Conservation (phyloP, 192 early-diverging fungal species). For the Umbelopsis ramanniana region DNA sequence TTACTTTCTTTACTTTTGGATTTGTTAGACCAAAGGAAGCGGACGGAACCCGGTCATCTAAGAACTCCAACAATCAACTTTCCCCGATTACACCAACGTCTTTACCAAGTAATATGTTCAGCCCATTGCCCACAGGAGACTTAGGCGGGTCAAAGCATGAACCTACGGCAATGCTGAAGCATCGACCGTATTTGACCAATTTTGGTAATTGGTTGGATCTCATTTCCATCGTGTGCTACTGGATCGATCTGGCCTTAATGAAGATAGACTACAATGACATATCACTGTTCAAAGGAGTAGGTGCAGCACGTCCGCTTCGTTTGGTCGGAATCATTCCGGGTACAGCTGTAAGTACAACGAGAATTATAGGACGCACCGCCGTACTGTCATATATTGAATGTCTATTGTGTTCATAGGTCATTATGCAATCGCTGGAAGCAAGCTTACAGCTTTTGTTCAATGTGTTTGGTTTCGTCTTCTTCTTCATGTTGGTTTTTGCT, state of each 20-base stretch:
- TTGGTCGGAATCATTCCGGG: slow-evolving; percentile 48
- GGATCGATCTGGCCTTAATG: slow-evolving; percentile 58
- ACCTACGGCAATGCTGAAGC: slow-evolving; percentile 2
- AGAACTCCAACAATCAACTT: background rate
- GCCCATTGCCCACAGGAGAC: background rate
- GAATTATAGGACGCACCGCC: no score
- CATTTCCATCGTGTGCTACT: slow-evolving; percentile 51
- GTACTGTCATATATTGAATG: background rate
- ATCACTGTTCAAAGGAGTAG: slow-evolving; percentile 55
- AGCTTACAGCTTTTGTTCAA: slow-evolving; percentile 43
- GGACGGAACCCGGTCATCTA: background rate
- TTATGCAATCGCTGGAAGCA: slow-evolving; percentile 37
- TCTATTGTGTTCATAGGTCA: slow-evolving; percentile 25
- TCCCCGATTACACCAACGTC: slow-evolving; percentile 3
- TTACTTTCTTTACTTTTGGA: background rate
- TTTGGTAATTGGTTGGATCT: slow-evolving; percentile 54
- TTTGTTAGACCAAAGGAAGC: background rate
- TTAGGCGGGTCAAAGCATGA: background rate
- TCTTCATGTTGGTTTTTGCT: slow-evolving; percentile 45
- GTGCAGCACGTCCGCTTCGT: slow-evolving; percentile 51
- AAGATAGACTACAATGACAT: slow-evolving; percentile 37
- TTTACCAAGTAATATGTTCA: background rate
- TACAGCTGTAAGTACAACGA: slow-evolving; percentile 32
- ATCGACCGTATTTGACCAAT: slow-evolving; percentile 46
- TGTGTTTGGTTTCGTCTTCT: slow-evolving; percentile 53